Base-by-base conservation (phyloP, 805 yeast species). In the Candida multigemmis region DNA sequence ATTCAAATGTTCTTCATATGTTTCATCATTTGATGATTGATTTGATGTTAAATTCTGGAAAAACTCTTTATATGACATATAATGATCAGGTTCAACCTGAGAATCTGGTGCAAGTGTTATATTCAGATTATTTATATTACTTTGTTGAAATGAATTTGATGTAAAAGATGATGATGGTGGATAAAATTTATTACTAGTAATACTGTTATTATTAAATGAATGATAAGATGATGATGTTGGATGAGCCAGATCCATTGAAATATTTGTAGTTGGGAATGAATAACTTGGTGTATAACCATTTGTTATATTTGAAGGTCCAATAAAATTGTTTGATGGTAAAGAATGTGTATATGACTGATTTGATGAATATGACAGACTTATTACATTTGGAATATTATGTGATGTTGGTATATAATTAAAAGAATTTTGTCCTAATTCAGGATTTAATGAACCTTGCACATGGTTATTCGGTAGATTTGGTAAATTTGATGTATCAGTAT, bases 1-100 rank as follows among this genome's bases (percentile, higher is more conserved):
- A 45, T 85, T 80, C 35, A 78, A 56, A 40, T 73, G 81, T 21
- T 68, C 77, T 16, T 60, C 69, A 32, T 55, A 31, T 16, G 27
- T 34, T 14, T 32, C 32, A 14, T 27, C 27, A 13, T 26, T 27
- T 4, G 34, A 26, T 11, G 24, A 28, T 15, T 27, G 30, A 16
- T 24, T 47, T 26, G 30, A 23, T n/a, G 42, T 43, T 35, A 46
- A 41, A 23, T 46, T 45, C n/a, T 44, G 40, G 23, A 60, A 50
- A 30, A 52, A 62, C 34, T 62, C 68, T 12, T 43, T 42, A 35
- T 62, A 62, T 8, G 64, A 44, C 66, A 58, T 59, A 35, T 61
- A 60, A 32, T 58, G 63, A 28, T 60, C 66, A 4, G 66, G 64
- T 21, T 49, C 54, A 7, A 37, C 23, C 7, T 26, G 20, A 17